Conservation (phyloP, 441 rosid genomes). For the Syzygium malaccense region DNA sequence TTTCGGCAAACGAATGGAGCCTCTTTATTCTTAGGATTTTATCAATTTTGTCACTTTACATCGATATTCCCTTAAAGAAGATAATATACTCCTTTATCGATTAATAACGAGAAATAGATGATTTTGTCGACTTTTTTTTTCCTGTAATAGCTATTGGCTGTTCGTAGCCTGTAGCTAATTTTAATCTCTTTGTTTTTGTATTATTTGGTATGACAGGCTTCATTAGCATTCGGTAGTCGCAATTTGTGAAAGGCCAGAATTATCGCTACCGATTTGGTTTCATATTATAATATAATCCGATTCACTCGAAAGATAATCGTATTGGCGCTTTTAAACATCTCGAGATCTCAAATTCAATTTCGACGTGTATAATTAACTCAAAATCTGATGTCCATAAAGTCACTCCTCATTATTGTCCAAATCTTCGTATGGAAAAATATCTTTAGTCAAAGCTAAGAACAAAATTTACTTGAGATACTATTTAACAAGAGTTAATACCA, state of each 20-base stretch:
- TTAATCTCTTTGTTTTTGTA: background rate
- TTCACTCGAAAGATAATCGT: background rate
- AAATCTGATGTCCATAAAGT: background rate
- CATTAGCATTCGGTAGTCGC: background rate
- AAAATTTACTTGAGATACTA: background rate
- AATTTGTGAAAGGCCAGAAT: background rate
- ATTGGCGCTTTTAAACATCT: background rate
- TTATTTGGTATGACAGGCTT: background rate
- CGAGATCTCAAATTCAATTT: background rate
- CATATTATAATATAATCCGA: background rate
- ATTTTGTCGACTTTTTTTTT: background rate
- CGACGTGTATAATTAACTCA: background rate
- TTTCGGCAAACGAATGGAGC: too few relatives aligned
- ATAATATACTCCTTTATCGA: background rate
- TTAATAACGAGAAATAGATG: background rate
- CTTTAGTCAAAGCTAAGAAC: background rate
- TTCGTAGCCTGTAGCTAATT: background rate
- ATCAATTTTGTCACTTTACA: background rate
- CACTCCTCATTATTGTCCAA: background rate
- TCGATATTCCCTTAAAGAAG: background rate
- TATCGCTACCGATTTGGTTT: background rate
- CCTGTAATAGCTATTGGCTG: background rate
- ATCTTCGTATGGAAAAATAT: background rate
- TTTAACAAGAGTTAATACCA: background rate
- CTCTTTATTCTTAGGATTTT: background rate